These are phyloP conservation scores for Acidomyces sp. DNA, from an alignment of 495 filamentous ascomycete genomes.

Conservation along the genomic window DNA sequence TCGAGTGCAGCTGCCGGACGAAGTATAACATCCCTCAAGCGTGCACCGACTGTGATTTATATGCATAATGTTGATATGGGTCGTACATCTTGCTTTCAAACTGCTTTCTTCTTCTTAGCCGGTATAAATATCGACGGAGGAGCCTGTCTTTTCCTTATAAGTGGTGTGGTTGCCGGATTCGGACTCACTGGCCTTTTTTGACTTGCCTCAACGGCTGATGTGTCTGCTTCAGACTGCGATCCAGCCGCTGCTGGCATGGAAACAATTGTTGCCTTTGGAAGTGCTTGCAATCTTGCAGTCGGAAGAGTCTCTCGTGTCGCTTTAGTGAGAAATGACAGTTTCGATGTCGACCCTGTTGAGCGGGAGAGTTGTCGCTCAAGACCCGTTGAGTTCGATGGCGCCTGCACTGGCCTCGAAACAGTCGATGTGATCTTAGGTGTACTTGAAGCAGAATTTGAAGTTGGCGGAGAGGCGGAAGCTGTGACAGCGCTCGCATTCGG, in stretches of 20 bases:
- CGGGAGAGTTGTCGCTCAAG: too few relatives aligned
- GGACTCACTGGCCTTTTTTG: not conserved
- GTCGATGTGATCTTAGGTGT: too few relatives aligned
- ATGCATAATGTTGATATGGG: not conserved
- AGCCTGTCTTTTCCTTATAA: constrained; percentile 7
- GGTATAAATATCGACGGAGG: constrained; percentile 13
- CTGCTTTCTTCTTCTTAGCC: constrained; percentile 13
- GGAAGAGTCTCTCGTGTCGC: too few relatives aligned
- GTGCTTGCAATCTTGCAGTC: not conserved
- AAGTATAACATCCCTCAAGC: too few relatives aligned
- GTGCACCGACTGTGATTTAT: too few relatives aligned
- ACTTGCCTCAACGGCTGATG: too few relatives aligned
- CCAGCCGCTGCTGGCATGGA: not conserved
- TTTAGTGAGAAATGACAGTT: too few relatives aligned
- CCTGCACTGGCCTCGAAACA: too few relatives aligned
- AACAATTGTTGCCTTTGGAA: too few relatives aligned
- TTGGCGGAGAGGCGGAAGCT: not conserved
- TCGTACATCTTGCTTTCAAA: not conserved
- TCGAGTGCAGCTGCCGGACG: too few relatives aligned
- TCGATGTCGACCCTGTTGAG: not conserved
- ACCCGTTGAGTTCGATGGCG: too few relatives aligned
- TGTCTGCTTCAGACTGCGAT: not conserved
- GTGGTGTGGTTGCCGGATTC: not conserved
- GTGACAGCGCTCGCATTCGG: not conserved
- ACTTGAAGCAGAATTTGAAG: too few relatives aligned